phyloP scores from a whole-genome alignment of 176 grass and related monocot species.

The Olyra latifolia region DNA sequence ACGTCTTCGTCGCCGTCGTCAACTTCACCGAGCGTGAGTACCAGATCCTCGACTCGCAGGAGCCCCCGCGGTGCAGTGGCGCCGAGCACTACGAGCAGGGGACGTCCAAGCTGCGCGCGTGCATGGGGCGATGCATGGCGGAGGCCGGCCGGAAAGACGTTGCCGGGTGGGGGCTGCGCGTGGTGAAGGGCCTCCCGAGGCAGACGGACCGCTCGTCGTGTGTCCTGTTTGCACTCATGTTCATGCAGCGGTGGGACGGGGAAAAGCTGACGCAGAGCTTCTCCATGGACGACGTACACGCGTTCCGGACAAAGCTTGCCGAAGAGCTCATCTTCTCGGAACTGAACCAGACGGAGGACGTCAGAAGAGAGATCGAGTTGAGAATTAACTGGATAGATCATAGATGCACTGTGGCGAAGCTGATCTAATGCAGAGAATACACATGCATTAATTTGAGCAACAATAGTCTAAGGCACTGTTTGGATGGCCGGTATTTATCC shows the following conservation, averaged over 20 bases:
- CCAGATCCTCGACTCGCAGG: constrained; percentile 18
- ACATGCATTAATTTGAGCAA: no score
- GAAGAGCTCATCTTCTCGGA: constrained; percentile 26
- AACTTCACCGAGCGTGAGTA: neutral
- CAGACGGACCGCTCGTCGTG: constrained; percentile 33
- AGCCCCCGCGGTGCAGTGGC: neutral
- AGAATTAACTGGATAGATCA: no score
- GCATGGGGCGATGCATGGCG: constrained; percentile 16
- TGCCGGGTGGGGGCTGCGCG: neutral
- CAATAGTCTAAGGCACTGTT: no score
- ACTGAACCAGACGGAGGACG: constrained; percentile 17
- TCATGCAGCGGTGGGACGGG: constrained; percentile 33
- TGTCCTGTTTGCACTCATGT: constrained; percentile 24
- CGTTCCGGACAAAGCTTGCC: constrained; percentile 16
- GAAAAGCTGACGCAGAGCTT: neutral
- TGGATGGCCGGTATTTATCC: no score
- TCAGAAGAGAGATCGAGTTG: neutral
- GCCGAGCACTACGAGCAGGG: neutral
- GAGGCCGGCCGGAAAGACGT: neutral
- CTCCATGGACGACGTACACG: constrained; percentile 25
- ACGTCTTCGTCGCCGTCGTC: constrained; percentile 16
- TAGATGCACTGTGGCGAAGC: no score
- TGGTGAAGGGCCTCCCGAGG: neutral
- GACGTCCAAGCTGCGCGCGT: constrained; percentile 7
- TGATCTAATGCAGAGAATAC: no score